A percentile compares a stretch with the other conserved stretches of the same genome.
Conservation (phyloP, 108 stramenopile species). For the Bacterosira constricta region DNA sequence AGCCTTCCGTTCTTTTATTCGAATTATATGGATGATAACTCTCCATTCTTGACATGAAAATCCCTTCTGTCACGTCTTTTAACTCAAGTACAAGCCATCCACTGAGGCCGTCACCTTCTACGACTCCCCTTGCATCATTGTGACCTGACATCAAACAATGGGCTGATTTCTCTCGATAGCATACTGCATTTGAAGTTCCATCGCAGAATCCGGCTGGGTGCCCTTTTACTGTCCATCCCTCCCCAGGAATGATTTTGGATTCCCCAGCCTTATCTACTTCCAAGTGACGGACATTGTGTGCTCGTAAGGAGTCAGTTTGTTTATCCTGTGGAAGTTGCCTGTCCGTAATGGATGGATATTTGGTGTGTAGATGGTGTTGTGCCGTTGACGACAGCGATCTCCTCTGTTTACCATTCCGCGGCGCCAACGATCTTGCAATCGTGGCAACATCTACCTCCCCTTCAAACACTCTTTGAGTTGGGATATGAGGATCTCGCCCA, state of each 20-base stretch:
- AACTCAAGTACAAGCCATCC: slow-evolving; percentile 53
- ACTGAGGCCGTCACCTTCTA: slow-evolving; percentile 49
- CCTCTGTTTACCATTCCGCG: background rate
- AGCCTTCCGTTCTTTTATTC: slow-evolving; percentile 31
- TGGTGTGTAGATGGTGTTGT: background rate
- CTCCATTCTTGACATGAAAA: slow-evolving; percentile 49
- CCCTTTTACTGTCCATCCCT: slow-evolving; percentile 43
- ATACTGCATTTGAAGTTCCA: slow-evolving; percentile 50
- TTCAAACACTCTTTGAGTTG: slow-evolving; percentile 18
- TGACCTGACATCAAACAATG: slow-evolving; percentile 53
- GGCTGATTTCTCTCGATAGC: slow-evolving; percentile 16
- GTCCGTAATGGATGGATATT: background rate
- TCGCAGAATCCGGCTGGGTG: slow-evolving; percentile 50
- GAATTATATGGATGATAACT: background rate
- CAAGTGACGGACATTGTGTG: no score
- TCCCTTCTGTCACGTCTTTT: slow-evolving; percentile 49
- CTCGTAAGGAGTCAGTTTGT: no score
- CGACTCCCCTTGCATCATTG: slow-evolving; percentile 29
- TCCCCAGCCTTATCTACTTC: background rate
- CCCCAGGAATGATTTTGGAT: slow-evolving; percentile 41
- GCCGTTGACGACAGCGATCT: background rate
- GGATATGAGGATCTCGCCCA: slow-evolving; percentile 37
- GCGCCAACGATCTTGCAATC: slow-evolving; percentile 34
- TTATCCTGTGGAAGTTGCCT: no score
- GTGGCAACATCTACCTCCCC: slow-evolving; percentile 43